Evolutionary conservation across 1,284 basidiomycete species (phyloP).

Genomic region (Thelephora terrestris): DNA sequence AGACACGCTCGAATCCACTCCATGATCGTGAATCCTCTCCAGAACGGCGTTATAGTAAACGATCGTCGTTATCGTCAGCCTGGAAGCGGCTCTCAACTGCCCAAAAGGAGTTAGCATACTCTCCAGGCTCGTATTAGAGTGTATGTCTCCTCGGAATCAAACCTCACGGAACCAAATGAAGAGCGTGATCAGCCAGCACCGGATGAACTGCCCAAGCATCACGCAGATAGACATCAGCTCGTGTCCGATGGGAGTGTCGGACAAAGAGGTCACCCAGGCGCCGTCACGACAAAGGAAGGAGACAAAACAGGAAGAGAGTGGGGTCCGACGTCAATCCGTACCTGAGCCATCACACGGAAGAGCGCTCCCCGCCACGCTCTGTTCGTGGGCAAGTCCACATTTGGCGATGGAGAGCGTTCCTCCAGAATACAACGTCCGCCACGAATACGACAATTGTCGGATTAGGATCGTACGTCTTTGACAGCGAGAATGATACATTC

Average conservation of each 20-base stretch:
- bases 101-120: not conserved
- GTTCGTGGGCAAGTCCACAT: constrained; percentile 60
- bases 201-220: too few species aligned
- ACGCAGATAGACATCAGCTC: too few species aligned
- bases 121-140: too few species aligned
- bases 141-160: too few species aligned
- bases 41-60: constrained; percentile 49
- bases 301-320: not conserved
- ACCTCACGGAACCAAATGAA: too few species aligned
- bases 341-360: constrained; percentile 70
- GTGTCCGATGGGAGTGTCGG: too few species aligned
- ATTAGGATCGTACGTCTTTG: constrained; percentile 43
- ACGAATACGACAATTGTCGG: constrained; percentile 66
- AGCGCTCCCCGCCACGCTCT: constrained; percentile 70
- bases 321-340: constrained; percentile 15
- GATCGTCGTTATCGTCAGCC: constrained; percentile 67
- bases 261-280: too few species aligned
- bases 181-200: too few species aligned
- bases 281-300: not conserved
- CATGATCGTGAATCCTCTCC: constrained; percentile 19
- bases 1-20: constrained; percentile 14
- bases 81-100: constrained; percentile 65
- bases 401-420: constrained; percentile 71
- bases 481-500: constrained; percentile 70
- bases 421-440: constrained; percentile 70